These are phyloP conservation scores for Lactarius hatsudake DNA, from an alignment of 768 basidiomycete species.

Conservation along the genomic window DNA sequence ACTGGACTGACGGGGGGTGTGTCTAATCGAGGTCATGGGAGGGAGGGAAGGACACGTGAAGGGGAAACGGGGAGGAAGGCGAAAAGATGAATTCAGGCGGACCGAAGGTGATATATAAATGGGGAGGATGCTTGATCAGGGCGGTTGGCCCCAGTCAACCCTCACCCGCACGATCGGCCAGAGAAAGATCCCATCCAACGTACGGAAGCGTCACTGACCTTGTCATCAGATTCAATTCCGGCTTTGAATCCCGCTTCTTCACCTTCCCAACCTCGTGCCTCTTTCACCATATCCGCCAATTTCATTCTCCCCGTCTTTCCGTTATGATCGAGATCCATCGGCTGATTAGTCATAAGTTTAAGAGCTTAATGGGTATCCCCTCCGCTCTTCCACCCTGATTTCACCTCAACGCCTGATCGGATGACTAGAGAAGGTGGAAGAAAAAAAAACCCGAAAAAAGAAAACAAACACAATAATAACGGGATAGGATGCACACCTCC, in stretches of 20 bases:
- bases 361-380: conserved; percentile 42
- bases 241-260: conserved; percentile 34
- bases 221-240: conserved; percentile 31
- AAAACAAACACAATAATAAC: not conserved
- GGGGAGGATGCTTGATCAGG: conserved; percentile 44
- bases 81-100: conserved; percentile 29
- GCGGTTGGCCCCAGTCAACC: conserved; percentile 36
- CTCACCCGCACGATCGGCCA: conserved; percentile 55
- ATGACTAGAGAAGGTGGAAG: not conserved
- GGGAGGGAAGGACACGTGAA: conserved; percentile 31
- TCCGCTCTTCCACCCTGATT: conserved; percentile 30
- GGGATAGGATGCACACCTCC: not conserved
- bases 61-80: conserved; percentile 34
- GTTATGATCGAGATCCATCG: conserved; percentile 43
- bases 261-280: conserved; percentile 59
- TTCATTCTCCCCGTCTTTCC: conserved; percentile 44
- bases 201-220: conserved; percentile 28
- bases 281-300: conserved; percentile 33
- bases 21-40: conserved; percentile 56
- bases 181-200: conserved; percentile 29
- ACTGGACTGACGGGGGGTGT: conserved; percentile 56
- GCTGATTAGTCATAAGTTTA: conserved; percentile 40
- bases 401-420: conserved; percentile 15
- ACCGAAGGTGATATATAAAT: conserved; percentile 29
- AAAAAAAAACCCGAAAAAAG: not conserved